Evolutionary conservation across 768 basidiomycete genomes (phyloP).

Genomic region (Pleurotus platypus): DNA sequence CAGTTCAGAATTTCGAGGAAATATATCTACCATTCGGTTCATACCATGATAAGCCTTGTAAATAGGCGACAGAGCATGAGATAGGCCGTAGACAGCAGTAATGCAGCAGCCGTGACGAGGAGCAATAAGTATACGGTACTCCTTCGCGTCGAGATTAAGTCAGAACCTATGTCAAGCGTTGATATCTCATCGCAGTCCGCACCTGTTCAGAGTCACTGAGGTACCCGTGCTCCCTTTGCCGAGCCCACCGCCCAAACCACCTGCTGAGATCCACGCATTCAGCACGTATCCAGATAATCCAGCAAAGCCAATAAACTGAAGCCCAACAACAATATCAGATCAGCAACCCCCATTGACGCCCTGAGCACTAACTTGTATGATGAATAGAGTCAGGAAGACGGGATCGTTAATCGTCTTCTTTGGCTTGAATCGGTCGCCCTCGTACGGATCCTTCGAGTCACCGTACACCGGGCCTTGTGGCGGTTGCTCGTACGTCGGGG

Average conservation of each 20-base stretch:
- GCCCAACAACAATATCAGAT: not conserved
- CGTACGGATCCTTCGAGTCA: slow-evolving; percentile 50
- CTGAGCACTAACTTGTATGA: slow-evolving; percentile 51
- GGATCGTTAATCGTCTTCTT: slow-evolving; percentile 73
- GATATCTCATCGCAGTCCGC: slow-evolving; percentile 14
- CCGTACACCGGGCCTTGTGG: slow-evolving; percentile 20
- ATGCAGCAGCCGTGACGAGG: slow-evolving; percentile 63
- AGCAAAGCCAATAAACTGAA: slow-evolving; percentile 63
- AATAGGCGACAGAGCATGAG: slow-evolving; percentile 70
- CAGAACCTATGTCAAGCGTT: too few species aligned
- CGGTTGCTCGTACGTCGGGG: slow-evolving; percentile 19
- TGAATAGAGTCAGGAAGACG: slow-evolving; percentile 65
- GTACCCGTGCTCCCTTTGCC: slow-evolving; percentile 50
- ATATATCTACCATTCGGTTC: not conserved
- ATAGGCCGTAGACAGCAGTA: slow-evolving; percentile 63
- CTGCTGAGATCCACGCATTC: slow-evolving; percentile 54
- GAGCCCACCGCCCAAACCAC: slow-evolving; percentile 72
- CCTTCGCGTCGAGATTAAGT: slow-evolving; percentile 27
- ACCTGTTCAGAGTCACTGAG: slow-evolving; percentile 64
- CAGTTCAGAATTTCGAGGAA: not conserved
- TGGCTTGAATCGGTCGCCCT: slow-evolving; percentile 61
- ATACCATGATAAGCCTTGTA: slow-evolving; percentile 63
- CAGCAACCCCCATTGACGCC: not conserved
- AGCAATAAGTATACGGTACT: slow-evolving; percentile 76
- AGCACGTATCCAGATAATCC: slow-evolving; percentile 66